phyloP scores from a whole-genome alignment of 2,329 filamentous ascomycete genomes.

The Acephala macrosclerotiorum region DNA sequence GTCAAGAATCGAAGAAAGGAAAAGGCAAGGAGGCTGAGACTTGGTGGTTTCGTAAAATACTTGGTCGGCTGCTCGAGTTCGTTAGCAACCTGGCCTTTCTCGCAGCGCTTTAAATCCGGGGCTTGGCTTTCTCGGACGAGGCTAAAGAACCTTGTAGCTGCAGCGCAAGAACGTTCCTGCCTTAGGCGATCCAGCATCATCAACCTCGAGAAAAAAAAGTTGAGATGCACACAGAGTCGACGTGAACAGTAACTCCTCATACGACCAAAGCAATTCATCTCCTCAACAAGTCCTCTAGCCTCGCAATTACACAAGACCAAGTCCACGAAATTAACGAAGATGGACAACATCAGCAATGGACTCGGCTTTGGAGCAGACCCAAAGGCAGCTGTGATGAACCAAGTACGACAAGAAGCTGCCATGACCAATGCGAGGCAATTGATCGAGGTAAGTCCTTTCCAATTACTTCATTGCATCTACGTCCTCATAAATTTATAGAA shows the following conservation, averaged over 20 bases:
- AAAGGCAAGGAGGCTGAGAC: conserved; percentile 15
- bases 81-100: conserved; percentile 36
- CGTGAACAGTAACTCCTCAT: not conserved
- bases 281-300: not conserved
- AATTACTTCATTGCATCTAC: not conserved
- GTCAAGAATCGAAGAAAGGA: conserved; percentile 14
- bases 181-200: conserved; percentile 27
- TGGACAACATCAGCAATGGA: conserved; percentile 40
- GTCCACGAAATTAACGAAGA: conserved; percentile 20
- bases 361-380: conserved; percentile 38
- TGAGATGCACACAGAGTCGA: not conserved
- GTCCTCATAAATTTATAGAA: conserved; percentile 62
- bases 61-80: not conserved
- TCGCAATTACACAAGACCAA: too few relatives aligned
- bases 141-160: conserved; percentile 17
- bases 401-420: conserved; percentile 63
- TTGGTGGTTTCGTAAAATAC: conserved; percentile 16
- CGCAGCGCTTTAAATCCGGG: conserved; percentile 19
- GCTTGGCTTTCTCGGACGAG: not conserved
- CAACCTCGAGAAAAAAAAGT: conserved; percentile 25
- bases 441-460: conserved; percentile 64
- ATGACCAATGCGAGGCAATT: conserved; percentile 73
- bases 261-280: not conserved
- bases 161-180: conserved; percentile 6
- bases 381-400: conserved; percentile 57